Evolutionary conservation across 2,329 filamentous ascomycete genomes (phyloP), one percentile per base, ranked within the genome.

Genomic region (Penicillium hesseltinei): DNA sequence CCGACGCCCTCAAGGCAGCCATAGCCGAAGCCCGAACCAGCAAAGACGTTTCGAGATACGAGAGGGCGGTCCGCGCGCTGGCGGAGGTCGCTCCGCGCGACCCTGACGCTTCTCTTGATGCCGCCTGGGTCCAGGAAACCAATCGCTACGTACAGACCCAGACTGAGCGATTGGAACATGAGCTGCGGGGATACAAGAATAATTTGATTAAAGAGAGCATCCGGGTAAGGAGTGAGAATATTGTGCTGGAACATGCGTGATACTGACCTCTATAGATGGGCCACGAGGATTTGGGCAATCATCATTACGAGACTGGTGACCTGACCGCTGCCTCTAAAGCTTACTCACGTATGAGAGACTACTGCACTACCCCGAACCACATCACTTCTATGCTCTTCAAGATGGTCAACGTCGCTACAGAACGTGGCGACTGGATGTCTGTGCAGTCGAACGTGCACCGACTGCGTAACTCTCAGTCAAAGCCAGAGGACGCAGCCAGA

Each of bases 171-270:
- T 80, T 97, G 54, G 91, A 97, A 71, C 79, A 83, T 17, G 91
- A 97, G 74, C 80, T 99, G 21, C 92, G 92, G 73, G 88, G 88
- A 1, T 97, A 97, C 75, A 96, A 94, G 77, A 96, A 97, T 71
- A 99, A 97, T 68, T 78, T 97, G 43, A 92, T 99, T 67, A 96
- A 97, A 73, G 94, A 99, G 77, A 97, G 92, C 77, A 96, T 97
- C 68, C 79, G 92, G 65, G 92, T 95, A 80, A 56, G 83, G 7
- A 33, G 2, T 19, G 7, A 1, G 11, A n/a, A 4, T 43, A 38
- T 19, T 17, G 1, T 21, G 33, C 3, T 7, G 11, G 5, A 13
- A 21, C 10, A 17, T 9, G 15, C 10, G 6, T 11, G 4, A 25
- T 57, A 56, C 57, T 66, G 29, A 63, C 52, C 49, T 40, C 19